Percentiles rank a stretch among this genome's conserved stretches.
phyloP scores from a whole-genome alignment of 345 rosid genomes.

The Salix brachista region DNA sequence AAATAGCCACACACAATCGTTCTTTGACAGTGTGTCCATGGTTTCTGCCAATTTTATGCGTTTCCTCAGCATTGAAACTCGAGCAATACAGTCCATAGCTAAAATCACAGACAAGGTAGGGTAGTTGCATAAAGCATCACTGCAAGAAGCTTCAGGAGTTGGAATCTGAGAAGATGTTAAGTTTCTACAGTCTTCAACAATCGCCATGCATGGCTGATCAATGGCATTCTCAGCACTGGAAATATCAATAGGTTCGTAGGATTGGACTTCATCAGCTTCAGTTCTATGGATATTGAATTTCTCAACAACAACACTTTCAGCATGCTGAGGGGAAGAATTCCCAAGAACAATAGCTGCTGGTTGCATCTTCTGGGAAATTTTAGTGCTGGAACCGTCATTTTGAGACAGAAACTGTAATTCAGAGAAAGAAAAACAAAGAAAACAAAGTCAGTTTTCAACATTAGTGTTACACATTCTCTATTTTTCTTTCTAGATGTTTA shows the following conservation, averaged over 20 bases:
- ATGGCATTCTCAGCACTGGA: background rate
- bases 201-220: background rate
- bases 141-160: background rate
- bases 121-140: constrained; percentile 21
- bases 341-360: constrained; percentile 7
- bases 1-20: constrained; percentile 64
- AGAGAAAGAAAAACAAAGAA: constrained; percentile 9
- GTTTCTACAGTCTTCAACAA: constrained; percentile 6
- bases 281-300: constrained; percentile 24
- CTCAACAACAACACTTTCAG: constrained; percentile 25
- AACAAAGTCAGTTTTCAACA: constrained; percentile 4
- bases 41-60: constrained; percentile 49
- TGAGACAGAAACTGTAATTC: constrained; percentile 41
- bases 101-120: constrained; percentile 49
- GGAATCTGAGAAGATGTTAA: background rate
- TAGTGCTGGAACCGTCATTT: constrained; percentile 17
- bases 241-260: background rate
- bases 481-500: background rate
- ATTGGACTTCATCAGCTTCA: constrained; percentile 12
- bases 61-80: constrained; percentile 61
- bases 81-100: constrained; percentile 64
- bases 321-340: constrained; percentile 11
- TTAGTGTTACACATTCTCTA: background rate
- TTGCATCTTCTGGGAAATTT: constrained; percentile 15
- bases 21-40: constrained; percentile 31